phyloP scores from a whole-genome alignment of 108 stramenopile genomes.

The Cyclotella cryptica region DNA sequence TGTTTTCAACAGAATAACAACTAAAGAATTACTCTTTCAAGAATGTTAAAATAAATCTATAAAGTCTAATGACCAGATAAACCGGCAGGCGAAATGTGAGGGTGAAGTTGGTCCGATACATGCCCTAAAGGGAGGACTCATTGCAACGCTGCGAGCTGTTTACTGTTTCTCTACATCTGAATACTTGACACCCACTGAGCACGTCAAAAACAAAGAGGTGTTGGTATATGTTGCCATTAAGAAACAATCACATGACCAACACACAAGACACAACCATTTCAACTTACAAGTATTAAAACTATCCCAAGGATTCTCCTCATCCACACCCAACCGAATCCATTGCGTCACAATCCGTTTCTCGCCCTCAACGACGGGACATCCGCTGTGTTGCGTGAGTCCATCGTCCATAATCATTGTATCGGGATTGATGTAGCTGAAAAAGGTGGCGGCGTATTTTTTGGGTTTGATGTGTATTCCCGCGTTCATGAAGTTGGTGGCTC shows the following conservation, averaged over 20 bases:
- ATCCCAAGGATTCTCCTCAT: conserved; percentile 83
- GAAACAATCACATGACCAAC: no score
- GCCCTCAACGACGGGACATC: conserved; percentile 92
- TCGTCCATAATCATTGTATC: conserved; percentile 69
- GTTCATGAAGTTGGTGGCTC: conserved; percentile 92
- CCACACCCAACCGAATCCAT: conserved; percentile 95
- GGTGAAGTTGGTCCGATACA: no score
- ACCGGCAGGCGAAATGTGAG: no score
- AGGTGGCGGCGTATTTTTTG: conserved; percentile 73
- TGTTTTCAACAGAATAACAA: no score
- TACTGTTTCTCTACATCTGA: conserved; percentile 44
- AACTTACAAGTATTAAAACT: not conserved
- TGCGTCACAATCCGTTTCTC: conserved; percentile 96
- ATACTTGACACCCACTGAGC: conserved; percentile 45
- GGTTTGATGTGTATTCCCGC: conserved; percentile 85
- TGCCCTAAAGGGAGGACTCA: not conserved
- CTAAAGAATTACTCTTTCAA: no score
- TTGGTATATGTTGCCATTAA: not conserved
- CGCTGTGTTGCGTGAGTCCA: conserved; percentile 85
- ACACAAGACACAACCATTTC: no score
- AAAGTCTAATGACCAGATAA: no score
- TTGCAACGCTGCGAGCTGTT: not conserved
- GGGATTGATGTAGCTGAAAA: conserved; percentile 90
- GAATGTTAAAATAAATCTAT: no score
- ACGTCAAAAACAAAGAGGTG: not conserved